Evolutionary conservation across 331 rosid species (phyloP), one percentile per base, ranked within the genome.

Genomic region (Pyracantha coccinea): DNA sequence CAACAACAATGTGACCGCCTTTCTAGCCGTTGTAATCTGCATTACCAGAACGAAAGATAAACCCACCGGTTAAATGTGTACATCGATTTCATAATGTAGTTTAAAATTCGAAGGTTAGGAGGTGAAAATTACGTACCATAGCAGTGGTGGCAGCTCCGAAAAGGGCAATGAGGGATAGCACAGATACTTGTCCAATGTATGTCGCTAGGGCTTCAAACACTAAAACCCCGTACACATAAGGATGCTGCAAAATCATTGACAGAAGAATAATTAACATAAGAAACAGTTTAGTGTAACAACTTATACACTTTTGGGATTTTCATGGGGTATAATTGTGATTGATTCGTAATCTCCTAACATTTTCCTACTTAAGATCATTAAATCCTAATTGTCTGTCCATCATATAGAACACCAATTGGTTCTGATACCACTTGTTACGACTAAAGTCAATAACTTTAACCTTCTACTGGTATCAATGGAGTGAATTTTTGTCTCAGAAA

Each of bases 61-160:
- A 21, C 1, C 14, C 15, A 20, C 61, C 61, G 15, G n/a, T 16
- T 47, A 47, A 15, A 47, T 47, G 54, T 1, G 54, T 16, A 8
- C 54, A 47, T 47, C 54, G 8, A 47, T 47, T 47, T 47, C 54
- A 47, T 47, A 5, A 5, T 16, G n/a, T 47, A 19, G 13, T 28
- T 58, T 25, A 21, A 9, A 32, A 21, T 31, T 32, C 6, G 41
- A 5, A 52, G 41, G 20, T 21, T 24, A 29, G 44, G 8, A 58
- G 25, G 32, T 44, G 17, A 20, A 50, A 25, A 17, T 29, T 77
- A 10, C 13, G 44, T 38, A 88, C 93, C 93, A 86, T 86, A 52
- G 93, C 89, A 58, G 93, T 84, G 38, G 93, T 86, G 69, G 90
- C 93, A 57, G 93, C 93, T 8, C 90, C 93, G 4, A 86, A 86